Evolutionary conservation across 1,139 yeast species (phyloP).

Genomic region (Scheffersomyces parashehatae): DNA sequence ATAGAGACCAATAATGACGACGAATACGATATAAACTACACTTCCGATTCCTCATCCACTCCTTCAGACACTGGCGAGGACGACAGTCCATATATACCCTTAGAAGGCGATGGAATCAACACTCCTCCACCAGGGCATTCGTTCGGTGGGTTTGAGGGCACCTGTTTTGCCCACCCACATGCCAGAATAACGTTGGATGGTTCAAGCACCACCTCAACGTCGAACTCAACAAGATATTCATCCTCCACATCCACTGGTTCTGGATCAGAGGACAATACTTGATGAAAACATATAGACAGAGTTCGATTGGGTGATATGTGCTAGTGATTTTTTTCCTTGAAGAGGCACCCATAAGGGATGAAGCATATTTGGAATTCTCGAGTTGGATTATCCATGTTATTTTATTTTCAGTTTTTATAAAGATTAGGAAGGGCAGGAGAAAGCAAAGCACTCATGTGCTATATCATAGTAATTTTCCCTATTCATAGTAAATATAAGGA

Average conservation of each 20-base stretch:
- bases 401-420: too few species aligned
- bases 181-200: slow-evolving; percentile 31
- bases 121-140: slow-evolving; percentile 30
- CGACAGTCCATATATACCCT: slow-evolving; percentile 24
- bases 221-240: slow-evolving; percentile 3
- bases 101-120: slow-evolving; percentile 26
- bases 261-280: slow-evolving; percentile 1
- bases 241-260: slow-evolving; percentile 9
- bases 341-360: too few species aligned
- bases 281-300: too few species aligned
- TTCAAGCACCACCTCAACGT: slow-evolving; percentile 4
- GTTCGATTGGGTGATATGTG: too few species aligned
- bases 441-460: too few species aligned
- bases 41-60: slow-evolving; percentile 11
- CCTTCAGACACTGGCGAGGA: slow-evolving; percentile 16
- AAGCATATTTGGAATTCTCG: too few species aligned
- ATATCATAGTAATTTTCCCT: too few species aligned
- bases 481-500: too few species aligned
- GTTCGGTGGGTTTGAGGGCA: slow-evolving; percentile 29
- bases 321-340: too few species aligned
- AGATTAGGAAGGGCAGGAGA: too few species aligned
- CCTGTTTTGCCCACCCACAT: slow-evolving; percentile 43
- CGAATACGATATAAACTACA: slow-evolving; percentile 28
- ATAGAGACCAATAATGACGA: slow-evolving; percentile 16
- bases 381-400: too few species aligned